These are phyloP conservation scores for Elsinoe perseae DNA, from an alignment of 2,329 filamentous ascomycete species.

Conservation along the genomic window DNA sequence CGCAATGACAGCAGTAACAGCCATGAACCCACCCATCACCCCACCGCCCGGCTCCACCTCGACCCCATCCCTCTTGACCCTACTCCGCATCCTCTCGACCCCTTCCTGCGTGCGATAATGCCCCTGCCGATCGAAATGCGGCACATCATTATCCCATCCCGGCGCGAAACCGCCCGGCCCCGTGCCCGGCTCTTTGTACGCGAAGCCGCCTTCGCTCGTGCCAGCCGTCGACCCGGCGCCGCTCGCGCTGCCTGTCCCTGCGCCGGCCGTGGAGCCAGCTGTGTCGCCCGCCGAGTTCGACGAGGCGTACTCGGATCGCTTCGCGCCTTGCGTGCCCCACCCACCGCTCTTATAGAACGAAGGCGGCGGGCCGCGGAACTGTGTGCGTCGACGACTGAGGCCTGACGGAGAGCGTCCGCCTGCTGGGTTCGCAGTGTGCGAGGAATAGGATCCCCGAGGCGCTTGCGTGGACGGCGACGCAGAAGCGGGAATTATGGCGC, in stretches of 20 bases:
- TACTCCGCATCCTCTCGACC: conserved; percentile 33
- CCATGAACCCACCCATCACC: conserved; percentile 28
- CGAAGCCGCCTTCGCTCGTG: conserved; percentile 18
- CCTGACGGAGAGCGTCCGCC: conserved; percentile 74
- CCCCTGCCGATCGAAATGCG: conserved; percentile 68
- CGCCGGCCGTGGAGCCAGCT: conserved; percentile 16
- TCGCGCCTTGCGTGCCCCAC: conserved; percentile 60
- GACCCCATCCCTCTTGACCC: conserved; percentile 17
- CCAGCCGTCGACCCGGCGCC: conserved; percentile 20
- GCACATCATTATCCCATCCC: conserved; percentile 49
- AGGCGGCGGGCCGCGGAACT: conserved; percentile 79
- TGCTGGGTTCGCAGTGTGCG: conserved; percentile 46
- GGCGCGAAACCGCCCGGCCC: conserved; percentile 51
- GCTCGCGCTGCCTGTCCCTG: conserved; percentile 18
- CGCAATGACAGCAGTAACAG: conserved; percentile 27
- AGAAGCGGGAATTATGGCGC: conserved; percentile 46
- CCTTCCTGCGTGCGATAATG: conserved; percentile 68
- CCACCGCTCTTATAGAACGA: conserved; percentile 79
- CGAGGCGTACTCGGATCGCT: conserved; percentile 43
- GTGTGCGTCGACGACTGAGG: conserved; percentile 64
- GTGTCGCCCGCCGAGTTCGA: conserved; percentile 27
- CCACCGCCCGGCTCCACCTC: conserved; percentile 19
- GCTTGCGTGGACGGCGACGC: conserved; percentile 34
- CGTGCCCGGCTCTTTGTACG: conserved; percentile 25
- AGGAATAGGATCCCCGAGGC: conserved; percentile 48